Evolutionary conservation across 495 filamentous ascomycete species (phyloP), one percentile per base, ranked within the genome.

Genomic region (Astrothelium subdiscretum): DNA sequence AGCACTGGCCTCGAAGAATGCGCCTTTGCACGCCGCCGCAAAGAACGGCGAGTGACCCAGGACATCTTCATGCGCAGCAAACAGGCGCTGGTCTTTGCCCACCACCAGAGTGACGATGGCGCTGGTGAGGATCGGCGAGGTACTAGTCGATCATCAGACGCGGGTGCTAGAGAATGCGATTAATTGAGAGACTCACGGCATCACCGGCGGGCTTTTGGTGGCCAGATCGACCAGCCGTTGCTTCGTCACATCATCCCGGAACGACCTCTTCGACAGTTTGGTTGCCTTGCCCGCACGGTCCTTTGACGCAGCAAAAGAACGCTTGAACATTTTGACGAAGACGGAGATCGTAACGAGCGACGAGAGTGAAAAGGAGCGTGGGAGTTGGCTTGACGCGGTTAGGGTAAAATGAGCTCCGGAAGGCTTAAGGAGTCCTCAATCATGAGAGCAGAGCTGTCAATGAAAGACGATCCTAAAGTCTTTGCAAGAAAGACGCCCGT

Each of bases 51-150:
- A 85, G 61, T 77, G 75, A 63, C 76, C 78, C 22, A 87, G 76
- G 60, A 86, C 78, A 70, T 88, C 83, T 74, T 87, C 83, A 68
- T 88, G 85, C 62, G 85, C 85, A 58, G 84, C 85, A 74, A 88
- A 88, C 73, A 96, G 80, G 66, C 90, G 87, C 71, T 85, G 83
- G 63, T 95, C 90, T 57, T 73, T 76, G 35, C 91, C 90, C 67
- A 96, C 85, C 68, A 87, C 80, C 69, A 96, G 77, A 59, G 90
- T 92, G 72, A 95, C 77, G 74, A 95, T 92, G 66, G 89, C 86
- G 65, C 87, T 90, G 63, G 85, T 80, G 72, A 86, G 78, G 63
- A 69, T 72, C 52, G 74, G 74, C 35, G 73, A 73, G 67, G 79
- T 79, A 72, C 83, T 86, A 70, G 51, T 58, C 44, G 31, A 24